phyloP scores from a whole-genome alignment of 495 filamentous ascomycete species.

The Penicillium diatomitis region DNA sequence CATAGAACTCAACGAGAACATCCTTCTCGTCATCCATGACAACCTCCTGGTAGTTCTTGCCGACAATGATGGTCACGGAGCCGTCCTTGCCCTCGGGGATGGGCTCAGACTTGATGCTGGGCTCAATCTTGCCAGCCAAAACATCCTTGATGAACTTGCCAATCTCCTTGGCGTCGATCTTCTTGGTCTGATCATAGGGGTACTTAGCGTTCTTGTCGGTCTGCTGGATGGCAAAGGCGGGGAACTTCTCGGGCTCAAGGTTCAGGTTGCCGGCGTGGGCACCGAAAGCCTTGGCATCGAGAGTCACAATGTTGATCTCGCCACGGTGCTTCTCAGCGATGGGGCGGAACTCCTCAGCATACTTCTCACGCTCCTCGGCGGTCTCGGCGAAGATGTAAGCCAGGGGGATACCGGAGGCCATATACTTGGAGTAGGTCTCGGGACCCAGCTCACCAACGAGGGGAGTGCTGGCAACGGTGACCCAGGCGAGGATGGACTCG shows the following conservation, averaged over 20 bases:
- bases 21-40: conserved; percentile 94
- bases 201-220: conserved; percentile 94
- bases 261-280: conserved; percentile 96
- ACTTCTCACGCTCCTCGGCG: conserved; percentile 72
- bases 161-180: conserved; percentile 66
- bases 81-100: conserved; percentile 93
- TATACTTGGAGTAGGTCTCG: conserved; percentile 95
- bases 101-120: conserved; percentile 96
- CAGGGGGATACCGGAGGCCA: conserved; percentile 86
- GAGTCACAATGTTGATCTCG: conserved; percentile 91
- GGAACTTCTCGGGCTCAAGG: conserved; percentile 90
- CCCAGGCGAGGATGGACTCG: conserved; percentile 70
- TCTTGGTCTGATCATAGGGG: conserved; percentile 80
- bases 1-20: conserved; percentile 97
- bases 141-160: conserved; percentile 83
- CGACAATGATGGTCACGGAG: conserved; percentile 80
- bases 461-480: conserved; percentile 76
- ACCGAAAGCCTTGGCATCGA: conserved; percentile 91
- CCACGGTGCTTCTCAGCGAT: conserved; percentile 58
- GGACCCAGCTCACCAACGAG: conserved; percentile 95
- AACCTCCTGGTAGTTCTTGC: conserved; percentile 86
- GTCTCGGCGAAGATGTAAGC: conserved; percentile 98
- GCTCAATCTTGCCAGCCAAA: conserved; percentile 76
- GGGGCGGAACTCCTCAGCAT: conserved; percentile 52
- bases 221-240: conserved; percentile 96